phyloP scores from a whole-genome alignment of 2,329 filamentous ascomycete species.

The Arthroderma sp. region DNA sequence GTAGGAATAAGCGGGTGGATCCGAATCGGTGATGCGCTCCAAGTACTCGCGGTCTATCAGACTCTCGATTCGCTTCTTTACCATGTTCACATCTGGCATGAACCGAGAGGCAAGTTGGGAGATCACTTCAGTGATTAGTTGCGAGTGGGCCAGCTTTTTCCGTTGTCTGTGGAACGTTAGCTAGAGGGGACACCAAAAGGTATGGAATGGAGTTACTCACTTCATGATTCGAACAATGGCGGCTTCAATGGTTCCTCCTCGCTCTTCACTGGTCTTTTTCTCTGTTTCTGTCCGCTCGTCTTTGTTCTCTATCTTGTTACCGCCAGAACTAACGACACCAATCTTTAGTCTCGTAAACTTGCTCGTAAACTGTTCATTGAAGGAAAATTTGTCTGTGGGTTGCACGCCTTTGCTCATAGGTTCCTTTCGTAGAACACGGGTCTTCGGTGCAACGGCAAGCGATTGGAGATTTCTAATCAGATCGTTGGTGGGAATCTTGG shows the following conservation, averaged over 20 bases:
- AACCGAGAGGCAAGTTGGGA: constrained; percentile 39
- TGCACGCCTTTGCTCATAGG: constrained; percentile 69
- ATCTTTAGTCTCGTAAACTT: constrained; percentile 82
- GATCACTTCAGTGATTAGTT: constrained; percentile 41
- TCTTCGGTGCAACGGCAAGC: constrained; percentile 72
- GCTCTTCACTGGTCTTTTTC: constrained; percentile 40
- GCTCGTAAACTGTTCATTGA: constrained; percentile 70
- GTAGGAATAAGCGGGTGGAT: constrained; percentile 37
- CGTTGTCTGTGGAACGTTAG: constrained; percentile 30
- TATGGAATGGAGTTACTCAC: constrained; percentile 20
- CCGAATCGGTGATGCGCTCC: constrained; percentile 31
- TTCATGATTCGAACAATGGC: constrained; percentile 45
- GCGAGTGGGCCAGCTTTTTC: constrained; percentile 37
- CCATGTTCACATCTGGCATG: constrained; percentile 41
- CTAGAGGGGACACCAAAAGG: neutral
- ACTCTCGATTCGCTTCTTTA: constrained; percentile 43
- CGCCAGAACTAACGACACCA: constrained; percentile 61
- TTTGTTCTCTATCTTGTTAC: constrained; percentile 72
- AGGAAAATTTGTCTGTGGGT: constrained; percentile 62
- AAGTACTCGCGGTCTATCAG: constrained; percentile 44
- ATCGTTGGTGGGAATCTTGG: constrained; percentile 63
- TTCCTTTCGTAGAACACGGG: constrained; percentile 65
- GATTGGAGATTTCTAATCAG: constrained; percentile 68
- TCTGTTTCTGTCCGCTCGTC: constrained; percentile 44
- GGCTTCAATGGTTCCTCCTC: constrained; percentile 40